Conservation (phyloP, 2,329 filamentous ascomycete species). For the Scedosporium boydii region DNA sequence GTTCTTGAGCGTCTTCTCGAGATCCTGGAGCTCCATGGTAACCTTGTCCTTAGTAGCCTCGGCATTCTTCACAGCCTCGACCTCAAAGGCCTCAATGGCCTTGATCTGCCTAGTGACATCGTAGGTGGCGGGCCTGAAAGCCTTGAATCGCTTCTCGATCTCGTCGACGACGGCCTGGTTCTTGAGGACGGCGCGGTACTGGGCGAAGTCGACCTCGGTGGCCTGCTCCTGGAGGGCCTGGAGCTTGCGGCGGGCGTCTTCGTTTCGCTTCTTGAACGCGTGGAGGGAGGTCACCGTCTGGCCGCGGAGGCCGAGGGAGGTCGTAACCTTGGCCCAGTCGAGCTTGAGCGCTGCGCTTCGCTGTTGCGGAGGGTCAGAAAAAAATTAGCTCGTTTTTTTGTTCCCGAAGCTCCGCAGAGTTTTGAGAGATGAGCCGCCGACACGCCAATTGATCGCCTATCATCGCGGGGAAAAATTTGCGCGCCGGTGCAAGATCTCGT, state of each 20-base stretch:
- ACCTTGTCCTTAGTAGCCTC: slow-evolving; percentile 95
- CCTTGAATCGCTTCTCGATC: slow-evolving; percentile 90
- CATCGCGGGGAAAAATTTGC: not conserved
- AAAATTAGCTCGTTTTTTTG: slow-evolving; percentile 6
- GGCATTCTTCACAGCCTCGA: slow-evolving; percentile 92
- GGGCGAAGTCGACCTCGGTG: slow-evolving; percentile 80
- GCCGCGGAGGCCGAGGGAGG: slow-evolving; percentile 91
- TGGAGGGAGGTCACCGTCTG: slow-evolving; percentile 86
- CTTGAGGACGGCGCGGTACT: slow-evolving; percentile 89
- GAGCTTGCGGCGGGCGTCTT: slow-evolving; percentile 93
- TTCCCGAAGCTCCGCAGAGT: not conserved
- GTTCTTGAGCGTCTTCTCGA: slow-evolving; percentile 92
- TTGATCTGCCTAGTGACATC: slow-evolving; percentile 91
- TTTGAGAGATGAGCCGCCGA: not conserved
- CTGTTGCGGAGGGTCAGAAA: slow-evolving; percentile 36
- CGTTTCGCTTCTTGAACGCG: slow-evolving; percentile 99
- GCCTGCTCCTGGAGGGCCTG: slow-evolving; percentile 74
- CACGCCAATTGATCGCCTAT: slow-evolving; percentile 2
- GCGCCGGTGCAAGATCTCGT: not conserved
- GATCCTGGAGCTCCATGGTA: slow-evolving; percentile 85
- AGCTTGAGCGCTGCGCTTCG: slow-evolving; percentile 98
- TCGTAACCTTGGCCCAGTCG: slow-evolving; percentile 94
- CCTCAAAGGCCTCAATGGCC: slow-evolving; percentile 96
- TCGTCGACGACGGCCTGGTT: slow-evolving; percentile 93
- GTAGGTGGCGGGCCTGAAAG: slow-evolving; percentile 88